These are phyloP conservation scores for Coemansia sp. DNA, from an alignment of 192 early-diverging fungal species.

Conservation along the genomic window DNA sequence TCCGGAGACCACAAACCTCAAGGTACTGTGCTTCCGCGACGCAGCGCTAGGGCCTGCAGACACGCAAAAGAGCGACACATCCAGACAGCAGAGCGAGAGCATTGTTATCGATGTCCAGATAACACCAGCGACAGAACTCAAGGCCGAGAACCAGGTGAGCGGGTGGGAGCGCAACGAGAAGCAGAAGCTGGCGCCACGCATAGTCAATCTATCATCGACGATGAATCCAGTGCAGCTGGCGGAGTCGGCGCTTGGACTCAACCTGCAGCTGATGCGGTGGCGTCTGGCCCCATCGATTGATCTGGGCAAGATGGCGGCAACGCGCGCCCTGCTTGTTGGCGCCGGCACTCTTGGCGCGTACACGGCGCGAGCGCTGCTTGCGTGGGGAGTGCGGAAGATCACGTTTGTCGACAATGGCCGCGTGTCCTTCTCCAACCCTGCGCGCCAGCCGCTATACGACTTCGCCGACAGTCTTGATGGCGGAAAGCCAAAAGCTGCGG, in stretches of 20 bases:
- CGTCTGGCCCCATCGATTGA: constrained; percentile 80
- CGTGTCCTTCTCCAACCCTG: constrained; percentile 95
- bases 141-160: constrained; percentile 50
- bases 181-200: constrained; percentile 77
- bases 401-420: constrained; percentile 91
- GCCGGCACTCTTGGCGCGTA: constrained; percentile 95
- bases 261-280: constrained; percentile 98
- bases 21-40: constrained; percentile 48
- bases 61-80: not conserved
- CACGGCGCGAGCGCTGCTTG: constrained; percentile 80
- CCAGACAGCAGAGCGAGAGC: constrained; percentile 33
- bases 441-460: constrained; percentile 88
- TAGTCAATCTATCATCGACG: constrained; percentile 78
- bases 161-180: constrained; percentile 91
- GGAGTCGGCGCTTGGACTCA: constrained; percentile 88
- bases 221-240: constrained; percentile 90
- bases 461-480: constrained; percentile 90
- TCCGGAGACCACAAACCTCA: constrained; percentile 7
- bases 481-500: constrained; percentile 81
- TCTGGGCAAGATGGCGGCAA: constrained; percentile 73
- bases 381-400: constrained; percentile 92
- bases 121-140: constrained; percentile 13
- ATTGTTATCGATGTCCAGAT: constrained; percentile 35
- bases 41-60: constrained; percentile 4
- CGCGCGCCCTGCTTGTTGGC: constrained; percentile 85